Conservation (phyloP, 495 filamentous ascomycete species). For the Annulohypoxylon maeteangense region DNA sequence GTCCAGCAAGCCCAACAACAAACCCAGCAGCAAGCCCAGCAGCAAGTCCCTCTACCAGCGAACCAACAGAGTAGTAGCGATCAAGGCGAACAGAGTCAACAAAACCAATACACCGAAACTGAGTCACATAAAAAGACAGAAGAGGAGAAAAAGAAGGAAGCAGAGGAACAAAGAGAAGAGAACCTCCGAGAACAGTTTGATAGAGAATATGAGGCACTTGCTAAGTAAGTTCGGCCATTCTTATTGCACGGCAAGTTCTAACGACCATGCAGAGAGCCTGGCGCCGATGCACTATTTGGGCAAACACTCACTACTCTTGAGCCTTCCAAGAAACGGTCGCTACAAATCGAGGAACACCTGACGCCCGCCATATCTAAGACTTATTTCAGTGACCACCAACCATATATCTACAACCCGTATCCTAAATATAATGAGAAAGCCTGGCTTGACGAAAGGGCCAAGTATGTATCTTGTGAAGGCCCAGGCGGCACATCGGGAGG, state of each 20-base stretch:
- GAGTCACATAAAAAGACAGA: conserved; percentile 24
- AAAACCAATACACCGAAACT: conserved; percentile 12
- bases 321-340: conserved; percentile 42
- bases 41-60: conserved; percentile 17
- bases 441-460: conserved; percentile 43
- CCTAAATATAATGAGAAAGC: conserved; percentile 56
- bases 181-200: conserved; percentile 52
- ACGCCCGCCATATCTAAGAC: conserved; percentile 29
- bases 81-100: conserved; percentile 4
- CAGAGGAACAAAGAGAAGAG: conserved; percentile 44
- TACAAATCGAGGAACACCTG: conserved; percentile 42
- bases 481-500: conserved; percentile 45
- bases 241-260: conserved; percentile 2
- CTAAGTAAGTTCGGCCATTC: conserved; percentile 47
- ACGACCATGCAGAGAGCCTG: conserved; percentile 37
- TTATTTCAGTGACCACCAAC: conserved; percentile 46
- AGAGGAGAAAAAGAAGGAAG: conserved; percentile 42
- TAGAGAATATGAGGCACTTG: conserved; percentile 52
- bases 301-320: conserved; percentile 57
- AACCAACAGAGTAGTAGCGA: conserved; percentile 2
- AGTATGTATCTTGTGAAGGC: conserved; percentile 53
- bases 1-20: no score
- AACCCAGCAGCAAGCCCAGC: no score
- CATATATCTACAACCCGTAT: conserved; percentile 61
- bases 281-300: conserved; percentile 58